Base-by-base conservation (phyloP, 192 early-diverging fungal species). In the Coemansia sp. region DNA sequence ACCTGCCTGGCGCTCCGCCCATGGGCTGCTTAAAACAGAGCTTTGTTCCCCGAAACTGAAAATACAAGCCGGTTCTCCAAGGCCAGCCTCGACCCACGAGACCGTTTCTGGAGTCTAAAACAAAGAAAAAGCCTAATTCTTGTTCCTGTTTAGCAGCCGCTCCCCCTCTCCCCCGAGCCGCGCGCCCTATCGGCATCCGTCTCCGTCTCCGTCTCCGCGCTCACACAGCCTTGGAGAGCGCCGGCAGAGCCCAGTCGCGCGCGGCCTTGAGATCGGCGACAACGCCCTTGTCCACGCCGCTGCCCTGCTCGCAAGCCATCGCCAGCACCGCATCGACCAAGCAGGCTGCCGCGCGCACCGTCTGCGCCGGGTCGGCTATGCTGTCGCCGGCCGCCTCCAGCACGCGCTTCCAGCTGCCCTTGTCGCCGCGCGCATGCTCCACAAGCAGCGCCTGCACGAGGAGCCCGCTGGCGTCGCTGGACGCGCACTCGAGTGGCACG, bases 391-490 rank as follows among this genome's bases (percentile, higher is more conserved):
- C 67, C 7, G 49, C 47, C 0, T 55, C 45, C 23, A 48, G 58
- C 24, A 67, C 48, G n/a, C 64, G 67, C 24, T 25, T 57, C 67
- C 74, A 69, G 58, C 74, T 49, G 30, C 74, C 74, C 6, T 39
- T 10, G 42, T 60, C 64, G 28, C 58, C 34, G 32, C 52, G 61
- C 28, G 55, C 71, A 50, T 61, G 49, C 16, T 67, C 68, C 6
- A 28, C 58, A 6, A 79, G 61, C 67, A 70, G 71, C 58, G 56
- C 64, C n/a, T 73, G 65, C 23, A 48, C 65, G 57, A 79, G 61
- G 39, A 79, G 42, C 25, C 67, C 76, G 20, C 60, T 57, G 22
- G 63, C 71, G 14, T 45, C 61, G 30, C 57, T 70, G 46, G 58
- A 36, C 13, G 71, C 53, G 29, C 71, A 70, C 49, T 79, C 76